Evolutionary conservation across 345 rosid genomes (phyloP).

Genomic region (Syzygium oleosum): DNA sequence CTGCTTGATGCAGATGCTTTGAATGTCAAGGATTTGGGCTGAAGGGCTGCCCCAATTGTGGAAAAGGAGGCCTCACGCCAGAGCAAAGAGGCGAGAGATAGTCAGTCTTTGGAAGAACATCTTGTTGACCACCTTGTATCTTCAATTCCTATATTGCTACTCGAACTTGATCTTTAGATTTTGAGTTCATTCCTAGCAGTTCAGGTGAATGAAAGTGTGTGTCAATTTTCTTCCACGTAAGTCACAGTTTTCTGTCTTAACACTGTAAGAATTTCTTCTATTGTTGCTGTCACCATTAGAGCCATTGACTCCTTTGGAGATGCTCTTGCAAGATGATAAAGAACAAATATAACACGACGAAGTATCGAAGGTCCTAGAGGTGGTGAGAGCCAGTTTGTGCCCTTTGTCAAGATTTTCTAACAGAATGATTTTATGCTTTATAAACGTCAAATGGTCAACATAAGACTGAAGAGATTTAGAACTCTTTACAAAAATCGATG

Average conservation of each 20-base stretch:
- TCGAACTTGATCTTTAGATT: neutral
- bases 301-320: neutral
- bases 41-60: constrained; percentile 63
- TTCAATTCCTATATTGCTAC: neutral
- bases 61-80: constrained; percentile 68
- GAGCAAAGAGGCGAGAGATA: constrained; percentile 72
- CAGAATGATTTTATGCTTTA: neutral
- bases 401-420: neutral
- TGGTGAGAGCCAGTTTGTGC: neutral
- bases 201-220: neutral
- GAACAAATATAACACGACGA: neutral
- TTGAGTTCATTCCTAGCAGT: neutral
- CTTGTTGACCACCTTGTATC: neutral
- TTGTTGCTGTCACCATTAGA: neutral
- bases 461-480: too few species aligned
- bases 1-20: constrained; percentile 39
- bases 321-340: neutral
- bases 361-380: neutral
- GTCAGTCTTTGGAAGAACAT: neutral
- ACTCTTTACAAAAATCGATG: neutral
- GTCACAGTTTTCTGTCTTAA: neutral
- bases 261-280: neutral
- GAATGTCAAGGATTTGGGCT: constrained; percentile 84
- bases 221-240: neutral
- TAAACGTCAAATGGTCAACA: neutral